phyloP scores from a whole-genome alignment of 1,139 yeast genomes.

The Suhomyces chickasaworum region DNA sequence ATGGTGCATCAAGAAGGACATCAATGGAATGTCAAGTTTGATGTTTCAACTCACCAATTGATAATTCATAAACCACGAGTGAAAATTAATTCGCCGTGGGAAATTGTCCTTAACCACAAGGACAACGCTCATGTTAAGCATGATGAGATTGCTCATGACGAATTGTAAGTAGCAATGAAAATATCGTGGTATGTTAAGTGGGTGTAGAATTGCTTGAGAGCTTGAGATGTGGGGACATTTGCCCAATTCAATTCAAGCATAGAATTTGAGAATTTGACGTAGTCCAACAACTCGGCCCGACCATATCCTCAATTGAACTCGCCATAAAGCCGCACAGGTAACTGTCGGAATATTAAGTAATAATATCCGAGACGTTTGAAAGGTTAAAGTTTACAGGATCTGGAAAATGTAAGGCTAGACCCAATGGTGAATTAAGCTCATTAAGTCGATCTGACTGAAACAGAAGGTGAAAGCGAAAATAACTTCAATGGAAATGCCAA shows the following conservation, averaged over 20 bases:
- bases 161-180: slow-evolving; percentile 17
- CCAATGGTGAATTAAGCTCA: background rate
- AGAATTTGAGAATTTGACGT: too few relatives aligned
- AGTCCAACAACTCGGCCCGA: too few relatives aligned
- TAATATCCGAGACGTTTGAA: background rate
- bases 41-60: slow-evolving; percentile 21
- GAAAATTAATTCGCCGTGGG: slow-evolving; percentile 53
- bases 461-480: background rate
- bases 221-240: too few relatives aligned
- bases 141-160: slow-evolving; percentile 28
- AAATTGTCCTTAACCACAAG: slow-evolving; percentile 3
- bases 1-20: slow-evolving; percentile 37
- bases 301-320: too few relatives aligned
- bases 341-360: background rate
- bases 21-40: slow-evolving; percentile 33
- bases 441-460: background rate
- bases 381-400: background rate
- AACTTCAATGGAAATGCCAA: too few relatives aligned
- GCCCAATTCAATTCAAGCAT: too few relatives aligned
- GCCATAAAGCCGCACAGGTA: background rate
- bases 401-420: background rate
- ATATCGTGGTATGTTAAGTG: background rate
- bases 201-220: background rate
- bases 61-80: slow-evolving; percentile 59
- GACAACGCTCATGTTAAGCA: slow-evolving; percentile 2